Evolutionary conservation across 345 rosid genomes (phyloP), one percentile per base, ranked within the genome.

Genomic region (Gossypium mustelinum): DNA sequence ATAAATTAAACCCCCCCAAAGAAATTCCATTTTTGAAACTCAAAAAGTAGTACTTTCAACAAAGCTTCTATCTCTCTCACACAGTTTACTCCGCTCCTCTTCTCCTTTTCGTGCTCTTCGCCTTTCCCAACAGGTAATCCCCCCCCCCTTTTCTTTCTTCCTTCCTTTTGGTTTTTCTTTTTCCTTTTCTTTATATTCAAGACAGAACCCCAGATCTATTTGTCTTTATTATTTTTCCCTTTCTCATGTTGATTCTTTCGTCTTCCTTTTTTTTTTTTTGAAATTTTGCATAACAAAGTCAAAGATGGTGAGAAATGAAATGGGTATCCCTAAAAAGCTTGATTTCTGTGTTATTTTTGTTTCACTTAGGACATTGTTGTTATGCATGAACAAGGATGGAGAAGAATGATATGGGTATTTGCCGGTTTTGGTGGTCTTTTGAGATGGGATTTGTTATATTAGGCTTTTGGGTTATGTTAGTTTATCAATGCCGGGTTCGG

Each of bases 391-490:
- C 66, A 27, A 61, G 51, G 24, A 41, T 64, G 24, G 25, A 65
- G 51, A 65, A 43, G 12, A 41, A 1, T 68, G 41, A 22, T 47
- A 27, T 47, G 41, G 72, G 55, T 24, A 45, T 22, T 68, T 68
- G n/a, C n/a, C 56, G 34, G 12, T 58, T 58, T 4, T 4, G 14
- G 12, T 47, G 43, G 66, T 16, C 3, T 59, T 60, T 60, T 25
- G 72, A 48, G 43, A 54, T 50, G 57, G 57, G 72, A 68, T 68
- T 48, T 68, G 72, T 50, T 68, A 25, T 24, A 48, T 48, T 68
- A 24, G 57, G 72, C 18, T 25, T 68, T 48, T 22, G 34, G 34
- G 22, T 4, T 29, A 24, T 48, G 11, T 48, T 68, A 14, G 57
- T 48, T 7, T 68, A 47, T 68, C 17, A 54, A 17, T 54, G 20